A percentile compares a stretch with the other conserved stretches of the same genome.
Evolutionary conservation across 2,329 filamentous ascomycete species (phyloP).

Genomic region (Nemania serpens): DNA sequence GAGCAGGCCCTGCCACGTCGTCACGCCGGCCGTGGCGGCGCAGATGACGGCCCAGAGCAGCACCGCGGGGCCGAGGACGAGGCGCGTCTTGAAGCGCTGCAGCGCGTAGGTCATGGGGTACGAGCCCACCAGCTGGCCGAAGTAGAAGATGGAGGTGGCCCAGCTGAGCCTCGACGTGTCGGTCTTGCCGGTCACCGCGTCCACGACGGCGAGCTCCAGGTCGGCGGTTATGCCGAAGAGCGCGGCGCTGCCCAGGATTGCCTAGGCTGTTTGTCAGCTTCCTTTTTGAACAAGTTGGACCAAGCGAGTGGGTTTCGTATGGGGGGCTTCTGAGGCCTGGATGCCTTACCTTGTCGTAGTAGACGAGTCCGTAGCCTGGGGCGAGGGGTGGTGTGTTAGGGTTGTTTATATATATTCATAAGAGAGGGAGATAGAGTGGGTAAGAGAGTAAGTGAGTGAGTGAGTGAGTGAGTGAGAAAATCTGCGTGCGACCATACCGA

Average conservation of each 20-base stretch:
- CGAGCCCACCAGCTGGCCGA: slow-evolving; percentile 74
- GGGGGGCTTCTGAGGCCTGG: neutral
- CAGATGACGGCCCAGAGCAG: slow-evolving; percentile 70
- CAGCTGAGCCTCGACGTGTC: slow-evolving; percentile 73
- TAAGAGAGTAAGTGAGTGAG: neutral
- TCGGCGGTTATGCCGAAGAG: slow-evolving; percentile 79
- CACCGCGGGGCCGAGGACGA: slow-evolving; percentile 66
- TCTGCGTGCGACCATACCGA: slow-evolving; percentile 42
- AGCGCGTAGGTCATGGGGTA: slow-evolving; percentile 75
- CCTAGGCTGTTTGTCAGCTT: slow-evolving; percentile 45
- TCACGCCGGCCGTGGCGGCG: slow-evolving; percentile 71
- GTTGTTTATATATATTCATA: neutral
- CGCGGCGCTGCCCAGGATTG: slow-evolving; percentile 73
- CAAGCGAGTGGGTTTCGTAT: too few relatives aligned
- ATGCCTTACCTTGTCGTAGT: slow-evolving; percentile 65
- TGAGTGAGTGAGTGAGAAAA: neutral
- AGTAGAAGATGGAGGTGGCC: slow-evolving; percentile 81
- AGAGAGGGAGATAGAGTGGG: neutral
- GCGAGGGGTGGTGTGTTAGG: neutral
- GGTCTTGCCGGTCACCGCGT: slow-evolving; percentile 54
- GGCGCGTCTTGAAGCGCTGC: slow-evolving; percentile 69
- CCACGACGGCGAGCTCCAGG: slow-evolving; percentile 61
- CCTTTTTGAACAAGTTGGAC: neutral
- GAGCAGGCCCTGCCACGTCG: slow-evolving; percentile 65
- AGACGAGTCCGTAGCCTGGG: slow-evolving; percentile 63